These are phyloP conservation scores for Magnaporthiopsis poae DNA, from an alignment of 2,329 filamentous ascomycete genomes.

Conservation along the genomic window DNA sequence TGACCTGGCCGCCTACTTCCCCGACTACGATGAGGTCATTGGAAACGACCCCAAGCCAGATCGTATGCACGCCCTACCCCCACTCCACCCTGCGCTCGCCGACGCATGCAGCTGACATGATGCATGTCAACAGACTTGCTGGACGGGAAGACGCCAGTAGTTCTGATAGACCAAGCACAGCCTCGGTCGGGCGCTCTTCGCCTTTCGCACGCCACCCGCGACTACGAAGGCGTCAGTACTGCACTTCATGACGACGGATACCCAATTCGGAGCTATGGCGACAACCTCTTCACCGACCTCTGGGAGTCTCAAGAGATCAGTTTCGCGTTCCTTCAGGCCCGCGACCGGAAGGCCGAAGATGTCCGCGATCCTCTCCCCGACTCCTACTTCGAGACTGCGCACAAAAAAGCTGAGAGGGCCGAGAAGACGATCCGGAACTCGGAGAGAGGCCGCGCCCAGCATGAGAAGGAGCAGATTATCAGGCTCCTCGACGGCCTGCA, in stretches of 20 bases:
- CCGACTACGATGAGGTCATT: slow-evolving; percentile 89
- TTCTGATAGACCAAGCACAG: slow-evolving; percentile 38
- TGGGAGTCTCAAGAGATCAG: slow-evolving; percentile 47
- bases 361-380: slow-evolving; percentile 47
- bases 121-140: slow-evolving; percentile 51
- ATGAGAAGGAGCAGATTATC: slow-evolving; percentile 56
- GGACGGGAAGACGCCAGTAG: slow-evolving; percentile 61
- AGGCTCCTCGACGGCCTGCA: slow-evolving; percentile 69
- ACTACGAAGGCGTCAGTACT: not conserved
- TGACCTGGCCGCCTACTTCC: slow-evolving; percentile 81
- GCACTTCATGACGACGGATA: not conserved
- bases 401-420: slow-evolving; percentile 49
- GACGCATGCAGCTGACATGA: not conserved
- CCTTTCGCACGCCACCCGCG: not conserved
- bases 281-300: slow-evolving; percentile 46
- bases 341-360: slow-evolving; percentile 31
- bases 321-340: slow-evolving; percentile 42
- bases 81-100: not conserved
- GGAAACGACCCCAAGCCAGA: slow-evolving; percentile 71
- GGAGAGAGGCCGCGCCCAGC: slow-evolving; percentile 54
- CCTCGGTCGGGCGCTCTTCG: not conserved
- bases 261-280: slow-evolving; percentile 44
- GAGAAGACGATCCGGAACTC: slow-evolving; percentile 55
- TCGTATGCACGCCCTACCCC: slow-evolving; percentile 42
- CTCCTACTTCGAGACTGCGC: slow-evolving; percentile 41